Percentiles rank a stretch among this genome's conserved stretches.
These are phyloP conservation scores for Aspergillus kassunensis DNA, from an alignment of 495 filamentous ascomycete genomes.

Conservation along the genomic window DNA sequence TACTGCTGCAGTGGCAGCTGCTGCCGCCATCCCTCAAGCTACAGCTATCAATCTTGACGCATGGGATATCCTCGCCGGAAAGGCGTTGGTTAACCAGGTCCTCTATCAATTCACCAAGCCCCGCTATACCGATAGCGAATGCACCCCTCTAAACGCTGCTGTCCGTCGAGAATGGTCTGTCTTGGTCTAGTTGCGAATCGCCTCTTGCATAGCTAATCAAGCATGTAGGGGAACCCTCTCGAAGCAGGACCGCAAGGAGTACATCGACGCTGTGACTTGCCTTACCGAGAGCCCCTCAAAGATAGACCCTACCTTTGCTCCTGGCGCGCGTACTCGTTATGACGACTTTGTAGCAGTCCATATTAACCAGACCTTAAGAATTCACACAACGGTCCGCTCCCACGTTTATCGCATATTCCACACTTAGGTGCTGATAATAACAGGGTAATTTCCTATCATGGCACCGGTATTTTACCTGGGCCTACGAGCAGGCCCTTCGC, in stretches of 20 bases:
- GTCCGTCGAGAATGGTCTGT: slow-evolving; percentile 33
- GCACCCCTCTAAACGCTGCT: slow-evolving; percentile 25
- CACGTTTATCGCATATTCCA: no score
- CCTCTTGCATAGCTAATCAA: not conserved
- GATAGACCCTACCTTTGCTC: slow-evolving; percentile 30
- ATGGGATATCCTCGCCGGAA: slow-evolving; percentile 12
- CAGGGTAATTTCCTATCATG: slow-evolving; percentile 60
- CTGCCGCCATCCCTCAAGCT: slow-evolving; percentile 7
- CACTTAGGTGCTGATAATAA: no score
- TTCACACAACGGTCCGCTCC: slow-evolving; percentile 51
- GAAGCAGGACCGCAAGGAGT: slow-evolving; percentile 44
- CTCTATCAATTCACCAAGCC: slow-evolving; percentile 10
- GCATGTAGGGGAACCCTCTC: slow-evolving; percentile 47
- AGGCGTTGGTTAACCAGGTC: slow-evolving; percentile 11
- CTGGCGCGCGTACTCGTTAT: slow-evolving; percentile 51
- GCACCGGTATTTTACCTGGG: slow-evolving; percentile 60
- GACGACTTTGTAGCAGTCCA: slow-evolving; percentile 66
- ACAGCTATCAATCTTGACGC: slow-evolving; percentile 4
- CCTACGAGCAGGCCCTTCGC: slow-evolving; percentile 59
- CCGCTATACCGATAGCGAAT: slow-evolving; percentile 5
- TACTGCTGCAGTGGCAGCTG: slow-evolving; percentile 5
- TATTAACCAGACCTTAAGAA: slow-evolving; percentile 53
- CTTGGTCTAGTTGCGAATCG: not conserved
- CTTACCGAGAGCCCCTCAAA: slow-evolving; percentile 45
- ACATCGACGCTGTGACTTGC: slow-evolving; percentile 60